Conservation (phyloP, 2,329 filamentous ascomycete genomes). For the Fusarium pseudocircinatum region DNA sequence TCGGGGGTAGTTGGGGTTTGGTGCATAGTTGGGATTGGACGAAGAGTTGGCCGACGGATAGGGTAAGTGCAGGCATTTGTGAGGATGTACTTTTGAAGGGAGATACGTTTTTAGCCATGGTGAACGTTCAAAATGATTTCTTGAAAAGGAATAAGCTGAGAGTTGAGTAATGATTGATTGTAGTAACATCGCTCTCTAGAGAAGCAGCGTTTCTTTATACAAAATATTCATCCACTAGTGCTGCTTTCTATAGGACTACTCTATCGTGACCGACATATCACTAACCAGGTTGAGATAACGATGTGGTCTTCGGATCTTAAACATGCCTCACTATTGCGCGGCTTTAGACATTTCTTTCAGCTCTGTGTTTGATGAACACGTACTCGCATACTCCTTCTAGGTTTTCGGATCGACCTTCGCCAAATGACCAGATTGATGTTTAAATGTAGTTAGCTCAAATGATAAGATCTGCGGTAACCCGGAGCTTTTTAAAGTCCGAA, state of each 20-base stretch:
- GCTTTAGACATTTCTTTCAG: too few relatives aligned
- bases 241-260: rapidly evolving
- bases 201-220: rapidly evolving
- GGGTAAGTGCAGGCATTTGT: neutral
- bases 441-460: neutral
- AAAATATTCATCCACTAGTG: rapidly evolving
- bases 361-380: too few relatives aligned
- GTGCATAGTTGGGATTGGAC: neutral
- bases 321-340: too few relatives aligned
- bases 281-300: neutral
- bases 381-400: rapidly evolving
- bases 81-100: neutral
- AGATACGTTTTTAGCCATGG: neutral
- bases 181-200: too few relatives aligned
- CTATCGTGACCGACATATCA: neutral
- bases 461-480: neutral
- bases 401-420: neutral
- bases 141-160: rapidly evolving
- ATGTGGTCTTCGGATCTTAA: neutral
- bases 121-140: rapidly evolving
- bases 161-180: rapidly evolving
- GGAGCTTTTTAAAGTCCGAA: neutral
- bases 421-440: neutral
- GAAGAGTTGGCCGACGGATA: neutral
- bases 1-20: neutral